Base-by-base conservation (phyloP, 495 filamentous ascomycete species). In the Lasiosphaeria ovina region DNA sequence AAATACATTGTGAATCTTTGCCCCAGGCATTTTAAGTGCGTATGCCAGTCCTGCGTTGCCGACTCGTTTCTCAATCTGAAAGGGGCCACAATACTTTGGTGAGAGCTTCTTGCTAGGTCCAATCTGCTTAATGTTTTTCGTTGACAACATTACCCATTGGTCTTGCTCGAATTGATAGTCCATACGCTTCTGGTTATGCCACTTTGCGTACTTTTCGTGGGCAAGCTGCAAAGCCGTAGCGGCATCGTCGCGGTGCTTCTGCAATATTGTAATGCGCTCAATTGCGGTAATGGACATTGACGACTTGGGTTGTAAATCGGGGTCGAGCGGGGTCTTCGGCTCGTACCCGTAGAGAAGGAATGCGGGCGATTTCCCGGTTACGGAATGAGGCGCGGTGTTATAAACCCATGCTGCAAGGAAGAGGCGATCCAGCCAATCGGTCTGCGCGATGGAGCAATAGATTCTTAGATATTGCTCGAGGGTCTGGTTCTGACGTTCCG, bases 401-500 rank as follows among this genome's bases (percentile, higher is more conserved):
- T 40, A 40, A 11, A 40, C 36, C 36, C 36, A 40, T 11, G 36
- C 36, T 40, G 36, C 36, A 11, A 40, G 36, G 36, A 16, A 53
- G 0, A 40, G 36, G 36, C 36, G 12, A 11, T 49, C 24, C 31
- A 51, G 38, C 55, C 12, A 58, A 31, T 51, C 3, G n/a, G 14
- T 50, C 35, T 40, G 34, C 4, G 33, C 3, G 3, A 34, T 24
- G 2, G 45, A 48, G 33, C 45, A 7, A 40, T 58, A 50, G 0
- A 34, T 34, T 34, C 3, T 17, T 2, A 57, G 16, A 4, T 57
- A 60, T 9, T 60, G 33, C 24, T 60, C 38, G 7, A 60, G 24
- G 32, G 51, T 36, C 6, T 59, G n/a, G 6, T 59, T 59, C 9
- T 40, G 48, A 12, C 49, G 48, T 45, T 55, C 44, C 2, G 44